phyloP scores from a whole-genome alignment of 495 filamentous ascomycete genomes.

The Penicillium ochrochloron region DNA sequence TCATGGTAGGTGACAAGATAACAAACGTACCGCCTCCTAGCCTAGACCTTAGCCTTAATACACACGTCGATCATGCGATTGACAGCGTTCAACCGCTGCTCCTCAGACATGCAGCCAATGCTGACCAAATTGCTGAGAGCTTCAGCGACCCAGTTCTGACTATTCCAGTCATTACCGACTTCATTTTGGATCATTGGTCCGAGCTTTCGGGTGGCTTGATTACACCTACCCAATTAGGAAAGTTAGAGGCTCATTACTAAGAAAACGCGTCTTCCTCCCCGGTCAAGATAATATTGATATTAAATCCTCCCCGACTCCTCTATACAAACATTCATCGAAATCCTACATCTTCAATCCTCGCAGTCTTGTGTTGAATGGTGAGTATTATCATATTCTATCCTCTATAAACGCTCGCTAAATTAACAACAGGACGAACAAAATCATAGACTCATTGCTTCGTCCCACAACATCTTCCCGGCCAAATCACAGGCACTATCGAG shows the following conservation, averaged over 20 bases:
- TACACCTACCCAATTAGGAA: conserved; percentile 2
- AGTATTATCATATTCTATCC: background rate
- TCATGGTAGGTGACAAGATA: no score
- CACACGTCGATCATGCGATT: no score
- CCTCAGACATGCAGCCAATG: no score
- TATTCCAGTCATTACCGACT: no score
- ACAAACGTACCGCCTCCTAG: no score
- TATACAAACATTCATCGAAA: background rate
- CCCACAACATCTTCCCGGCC: background rate
- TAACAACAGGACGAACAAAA: background rate
- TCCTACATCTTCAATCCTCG: background rate
- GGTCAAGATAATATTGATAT: background rate
- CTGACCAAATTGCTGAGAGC: no score
- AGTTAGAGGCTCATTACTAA: background rate
- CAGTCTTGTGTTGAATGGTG: background rate
- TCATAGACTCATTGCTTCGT: background rate
- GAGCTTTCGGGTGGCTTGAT: background rate
- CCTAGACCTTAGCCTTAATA: no score
- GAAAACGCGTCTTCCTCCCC: background rate
- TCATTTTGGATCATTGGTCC: background rate
- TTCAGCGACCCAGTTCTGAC: no score
- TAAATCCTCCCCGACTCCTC: background rate
- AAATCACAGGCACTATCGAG: background rate
- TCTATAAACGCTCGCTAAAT: background rate
- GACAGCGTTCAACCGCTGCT: no score